Evolutionary conservation across 768 basidiomycete species (phyloP).

Genomic region (Leccinum olivaceopallidum): DNA sequence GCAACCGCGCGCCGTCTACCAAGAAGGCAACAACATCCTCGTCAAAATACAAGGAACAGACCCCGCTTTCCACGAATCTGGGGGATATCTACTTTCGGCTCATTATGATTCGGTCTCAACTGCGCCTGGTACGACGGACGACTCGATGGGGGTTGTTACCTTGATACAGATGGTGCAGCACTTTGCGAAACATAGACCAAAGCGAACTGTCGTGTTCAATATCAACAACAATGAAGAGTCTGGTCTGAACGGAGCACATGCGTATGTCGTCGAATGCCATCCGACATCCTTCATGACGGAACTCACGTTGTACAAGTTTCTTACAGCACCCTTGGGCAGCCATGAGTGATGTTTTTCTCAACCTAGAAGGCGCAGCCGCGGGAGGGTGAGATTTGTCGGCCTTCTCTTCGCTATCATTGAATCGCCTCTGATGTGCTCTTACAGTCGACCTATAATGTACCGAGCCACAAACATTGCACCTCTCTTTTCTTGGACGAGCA

Average conservation of each 20-base stretch:
- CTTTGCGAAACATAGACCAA: constrained; percentile 48
- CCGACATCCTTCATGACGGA: too few species aligned
- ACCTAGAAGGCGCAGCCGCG: too few species aligned
- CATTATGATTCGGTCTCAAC: constrained; percentile 84
- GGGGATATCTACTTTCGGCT: constrained; percentile 71
- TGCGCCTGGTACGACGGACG: constrained; percentile 73
- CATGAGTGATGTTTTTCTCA: too few species aligned
- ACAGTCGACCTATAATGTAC: constrained; percentile 74
- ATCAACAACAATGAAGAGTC: constrained; percentile 88
- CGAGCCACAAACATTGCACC: constrained; percentile 63
- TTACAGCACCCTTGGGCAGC: too few species aligned
- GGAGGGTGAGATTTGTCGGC: too few species aligned
- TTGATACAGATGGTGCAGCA: constrained; percentile 65
- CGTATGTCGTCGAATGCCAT: constrained; percentile 36
- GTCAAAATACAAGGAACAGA: constrained; percentile 62
- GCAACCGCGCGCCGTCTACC: constrained; percentile 43
- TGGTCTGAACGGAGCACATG: constrained; percentile 69
- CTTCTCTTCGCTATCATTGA: not conserved
- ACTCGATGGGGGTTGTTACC: constrained; percentile 72
- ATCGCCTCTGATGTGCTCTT: constrained; percentile 2
- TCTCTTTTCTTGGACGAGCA: constrained; percentile 49
- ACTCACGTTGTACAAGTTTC: too few species aligned
- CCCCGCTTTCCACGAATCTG: constrained; percentile 28
- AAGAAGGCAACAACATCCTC: constrained; percentile 67
- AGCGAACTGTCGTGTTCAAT: constrained; percentile 73